Base-by-base conservation (phyloP, 1,139 yeast genomes). In the Sugiyamaella neomexicana region DNA sequence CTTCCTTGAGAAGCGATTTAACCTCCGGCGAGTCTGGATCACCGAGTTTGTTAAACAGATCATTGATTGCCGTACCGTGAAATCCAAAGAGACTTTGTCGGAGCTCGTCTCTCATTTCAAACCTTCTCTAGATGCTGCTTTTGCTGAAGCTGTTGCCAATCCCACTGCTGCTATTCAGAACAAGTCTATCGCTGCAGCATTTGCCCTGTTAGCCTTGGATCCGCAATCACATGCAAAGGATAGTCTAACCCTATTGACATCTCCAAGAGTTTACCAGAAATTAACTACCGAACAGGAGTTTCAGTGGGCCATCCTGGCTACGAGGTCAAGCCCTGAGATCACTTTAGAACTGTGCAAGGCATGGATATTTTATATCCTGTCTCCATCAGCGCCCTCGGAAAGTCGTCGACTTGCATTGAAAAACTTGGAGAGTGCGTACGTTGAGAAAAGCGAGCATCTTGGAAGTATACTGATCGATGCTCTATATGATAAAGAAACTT, bases 1-100 rank as follows among this genome's bases (percentile, higher is more conserved):
- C 0, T 72, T 90, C 13, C 65, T 72, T 12, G 93, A 88, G 37
- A 79, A 86, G 62, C 87, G 87, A 60, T 70, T 78, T 9, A 80
- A 79, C 37, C 69, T 88, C 38, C 80, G 85, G 61, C 82, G 80
- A 62, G 72, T 82, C 23, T 93, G 98, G 98, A 77, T 80, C 52
- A 67, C 77, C 36, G 73, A 81, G 6, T 66, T 84, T 32, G 86
- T 81, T 12, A 65, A 70, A 3, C 62, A 65, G 5, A 47, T 72
- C 1, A 46, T 62, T 5, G 44, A 44, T 25, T n/a, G 38, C 20
- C n/a, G 16, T 31, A 29, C 34, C n/a, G n/a, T 9, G 3, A 29
- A 29, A 12, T 29, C 34, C 3, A 7, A 29, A 29, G 34, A 29
- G 10, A 29, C 34, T 3, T 29, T 29, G n/a, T 34, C 38, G 2